These are phyloP conservation scores for Boletus sp. DNA, from an alignment of 1,284 basidiomycete species.

Conservation along the genomic window DNA sequence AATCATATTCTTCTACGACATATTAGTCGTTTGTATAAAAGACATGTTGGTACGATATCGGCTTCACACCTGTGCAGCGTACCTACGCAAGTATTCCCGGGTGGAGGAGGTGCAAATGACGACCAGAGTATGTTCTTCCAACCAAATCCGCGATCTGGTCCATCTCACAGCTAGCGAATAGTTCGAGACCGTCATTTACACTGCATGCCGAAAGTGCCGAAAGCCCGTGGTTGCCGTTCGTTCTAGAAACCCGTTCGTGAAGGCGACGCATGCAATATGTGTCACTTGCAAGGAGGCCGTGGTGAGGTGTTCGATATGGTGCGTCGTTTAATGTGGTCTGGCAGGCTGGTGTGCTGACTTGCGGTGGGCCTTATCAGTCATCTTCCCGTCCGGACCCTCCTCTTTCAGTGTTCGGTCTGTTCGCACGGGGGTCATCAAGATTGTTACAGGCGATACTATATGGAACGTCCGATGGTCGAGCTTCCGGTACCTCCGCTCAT, in stretches of 20 bases:
- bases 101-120: slow-evolving; percentile 48
- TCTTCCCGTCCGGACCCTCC: slow-evolving; percentile 63
- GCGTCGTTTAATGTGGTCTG: slow-evolving; percentile 22
- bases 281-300: slow-evolving; percentile 48
- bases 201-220: slow-evolving; percentile 61
- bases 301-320: slow-evolving; percentile 71
- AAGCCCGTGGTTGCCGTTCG: slow-evolving; percentile 48
- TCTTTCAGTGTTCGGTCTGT: slow-evolving; percentile 72
- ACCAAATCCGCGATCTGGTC: not conserved
- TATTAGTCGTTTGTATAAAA: slow-evolving; percentile 25
- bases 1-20: not conserved
- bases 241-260: slow-evolving; percentile 28
- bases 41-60: slow-evolving; percentile 61
- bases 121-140: slow-evolving; percentile 46
- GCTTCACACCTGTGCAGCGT: slow-evolving; percentile 63
- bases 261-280: slow-evolving; percentile 53
- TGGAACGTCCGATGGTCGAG: slow-evolving; percentile 50
- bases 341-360: not conserved
- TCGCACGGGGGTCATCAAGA: slow-evolving; percentile 74
- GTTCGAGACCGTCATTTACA: slow-evolving; percentile 69
- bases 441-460: slow-evolving; percentile 67
- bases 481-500: slow-evolving; percentile 27
- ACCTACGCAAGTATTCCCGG: slow-evolving; percentile 62
- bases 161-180: slow-evolving; percentile 24
- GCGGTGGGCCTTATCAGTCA: slow-evolving; percentile 44